Conservation (phyloP, 306 rosid species). For the Mimosa pudica region DNA sequence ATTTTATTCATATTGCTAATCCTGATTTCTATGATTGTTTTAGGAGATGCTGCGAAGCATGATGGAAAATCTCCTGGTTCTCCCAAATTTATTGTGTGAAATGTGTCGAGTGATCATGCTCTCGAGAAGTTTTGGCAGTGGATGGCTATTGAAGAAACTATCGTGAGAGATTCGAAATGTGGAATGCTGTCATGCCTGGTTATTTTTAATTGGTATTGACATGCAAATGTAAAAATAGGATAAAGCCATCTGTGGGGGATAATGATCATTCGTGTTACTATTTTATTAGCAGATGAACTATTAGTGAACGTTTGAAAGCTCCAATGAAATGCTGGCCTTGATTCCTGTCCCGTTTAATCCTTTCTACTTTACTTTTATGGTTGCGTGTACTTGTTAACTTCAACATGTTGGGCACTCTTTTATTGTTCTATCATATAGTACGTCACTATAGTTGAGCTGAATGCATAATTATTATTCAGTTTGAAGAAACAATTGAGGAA, state of each 20-base stretch:
- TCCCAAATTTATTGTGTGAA: conserved; percentile 49
- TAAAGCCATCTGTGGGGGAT: not conserved
- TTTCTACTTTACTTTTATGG: not conserved
- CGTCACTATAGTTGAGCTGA: not conserved
- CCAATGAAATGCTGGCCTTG: not conserved
- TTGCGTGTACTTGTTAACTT: conserved; percentile 9
- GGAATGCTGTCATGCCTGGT: conserved; percentile 7
- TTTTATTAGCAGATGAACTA: conserved; percentile 10
- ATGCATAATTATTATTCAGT: not conserved
- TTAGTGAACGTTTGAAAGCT: conserved; percentile 9
- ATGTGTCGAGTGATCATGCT: conserved; percentile 23
- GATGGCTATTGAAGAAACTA: conserved; percentile 26
- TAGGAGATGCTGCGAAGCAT: conserved; percentile 52
- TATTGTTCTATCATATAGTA: not conserved
- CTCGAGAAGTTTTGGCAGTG: conserved; percentile 18
- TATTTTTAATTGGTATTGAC: conserved; percentile 16
- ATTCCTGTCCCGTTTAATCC: not conserved
- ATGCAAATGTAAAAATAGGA: conserved; percentile 19
- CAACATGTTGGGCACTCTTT: not conserved
- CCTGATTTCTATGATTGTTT: conserved; percentile 26
- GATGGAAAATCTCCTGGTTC: conserved; percentile 42
- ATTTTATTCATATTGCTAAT: conserved; percentile 11
- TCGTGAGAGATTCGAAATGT: conserved; percentile 30
- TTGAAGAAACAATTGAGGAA: not conserved
- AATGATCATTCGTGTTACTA: not conserved